Conservation (phyloP, 352 stramenopile species). For the Phytopythium cucurbitacearum region DNA sequence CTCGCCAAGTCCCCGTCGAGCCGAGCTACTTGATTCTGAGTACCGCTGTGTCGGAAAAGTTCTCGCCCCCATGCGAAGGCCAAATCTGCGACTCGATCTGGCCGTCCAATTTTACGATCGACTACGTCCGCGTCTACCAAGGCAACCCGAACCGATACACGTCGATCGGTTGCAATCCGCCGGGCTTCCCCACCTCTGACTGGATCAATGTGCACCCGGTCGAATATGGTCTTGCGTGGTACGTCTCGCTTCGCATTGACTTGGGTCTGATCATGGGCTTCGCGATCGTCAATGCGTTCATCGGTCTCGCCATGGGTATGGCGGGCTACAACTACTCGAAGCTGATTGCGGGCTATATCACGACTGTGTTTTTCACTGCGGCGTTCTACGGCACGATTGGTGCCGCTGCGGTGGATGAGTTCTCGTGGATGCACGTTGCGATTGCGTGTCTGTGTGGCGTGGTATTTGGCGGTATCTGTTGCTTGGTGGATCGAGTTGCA, state of each 20-base stretch:
- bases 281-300: slow-evolving; percentile 48
- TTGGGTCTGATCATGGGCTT: slow-evolving; percentile 39
- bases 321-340: slow-evolving; percentile 46
- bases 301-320: slow-evolving; percentile 56
- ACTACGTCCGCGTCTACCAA: slow-evolving; percentile 95
- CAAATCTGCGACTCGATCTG: slow-evolving; percentile 93
- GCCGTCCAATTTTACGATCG: slow-evolving; percentile 92
- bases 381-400: slow-evolving; percentile 71
- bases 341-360: slow-evolving; percentile 48
- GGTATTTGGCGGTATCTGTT: slow-evolving; percentile 66
- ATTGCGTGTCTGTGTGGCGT: slow-evolving; percentile 67
- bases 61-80: slow-evolving; percentile 87
- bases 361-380: slow-evolving; percentile 55
- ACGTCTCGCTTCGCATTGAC: slow-evolving; percentile 60
- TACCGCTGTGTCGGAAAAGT: slow-evolving; percentile 95
- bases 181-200: slow-evolving; percentile 83
- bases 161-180: slow-evolving; percentile 91
- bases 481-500: slow-evolving; percentile 50
- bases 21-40: slow-evolving; percentile 98
- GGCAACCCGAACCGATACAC: slow-evolving; percentile 87
- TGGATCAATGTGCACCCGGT: slow-evolving; percentile 92
- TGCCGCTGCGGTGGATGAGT: slow-evolving; percentile 30
- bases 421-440: slow-evolving; percentile 63
- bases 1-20: slow-evolving; percentile 91
- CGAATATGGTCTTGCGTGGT: slow-evolving; percentile 81